Evolutionary conservation across 2,329 filamentous ascomycete species (phyloP).

Genomic region (Nothophaeocryptopus gaeumannii): DNA sequence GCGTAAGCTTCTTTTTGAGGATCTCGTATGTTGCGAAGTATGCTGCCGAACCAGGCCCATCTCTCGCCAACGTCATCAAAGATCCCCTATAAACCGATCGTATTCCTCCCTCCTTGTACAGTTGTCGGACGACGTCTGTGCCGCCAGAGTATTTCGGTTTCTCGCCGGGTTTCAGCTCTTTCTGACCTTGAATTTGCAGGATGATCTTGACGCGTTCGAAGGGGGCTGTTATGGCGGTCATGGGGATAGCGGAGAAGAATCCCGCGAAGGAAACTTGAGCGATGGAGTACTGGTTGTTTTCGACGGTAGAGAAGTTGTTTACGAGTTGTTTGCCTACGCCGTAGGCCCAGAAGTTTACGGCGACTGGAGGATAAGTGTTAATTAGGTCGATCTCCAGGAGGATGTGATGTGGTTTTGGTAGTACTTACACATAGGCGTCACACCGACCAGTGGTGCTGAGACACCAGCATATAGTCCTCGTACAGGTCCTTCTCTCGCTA

Average conservation of each 20-base stretch:
- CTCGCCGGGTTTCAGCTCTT: slow-evolving; percentile 77
- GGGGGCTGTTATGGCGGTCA: slow-evolving; percentile 97
- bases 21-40: slow-evolving; percentile 98
- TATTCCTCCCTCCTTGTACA: slow-evolving; percentile 87
- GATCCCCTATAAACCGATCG: slow-evolving; percentile 90
- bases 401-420: neutral
- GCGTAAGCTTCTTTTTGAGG: slow-evolving; percentile 83
- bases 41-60: slow-evolving; percentile 87
- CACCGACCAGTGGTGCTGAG: slow-evolving; percentile 87
- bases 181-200: slow-evolving; percentile 94
- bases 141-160: slow-evolving; percentile 89
- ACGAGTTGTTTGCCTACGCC: slow-evolving; percentile 92
- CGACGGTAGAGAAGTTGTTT: slow-evolving; percentile 60
- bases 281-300: slow-evolving; percentile 72
- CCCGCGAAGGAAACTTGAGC: slow-evolving; percentile 86
- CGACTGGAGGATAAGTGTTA: slow-evolving; percentile 53
- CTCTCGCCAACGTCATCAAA: slow-evolving; percentile 85
- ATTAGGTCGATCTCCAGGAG: too few relatives aligned
- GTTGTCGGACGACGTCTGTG: slow-evolving; percentile 83
- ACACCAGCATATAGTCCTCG: slow-evolving; percentile 93
- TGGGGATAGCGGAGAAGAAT: slow-evolving; percentile 96
- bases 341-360: slow-evolving; percentile 77
- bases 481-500: slow-evolving; percentile 78
- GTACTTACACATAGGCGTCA: slow-evolving; percentile 95
- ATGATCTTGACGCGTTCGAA: slow-evolving; percentile 99